phyloP scores from a whole-genome alignment of 202 grass and related monocot genomes.

The Carex sylvatica region DNA sequence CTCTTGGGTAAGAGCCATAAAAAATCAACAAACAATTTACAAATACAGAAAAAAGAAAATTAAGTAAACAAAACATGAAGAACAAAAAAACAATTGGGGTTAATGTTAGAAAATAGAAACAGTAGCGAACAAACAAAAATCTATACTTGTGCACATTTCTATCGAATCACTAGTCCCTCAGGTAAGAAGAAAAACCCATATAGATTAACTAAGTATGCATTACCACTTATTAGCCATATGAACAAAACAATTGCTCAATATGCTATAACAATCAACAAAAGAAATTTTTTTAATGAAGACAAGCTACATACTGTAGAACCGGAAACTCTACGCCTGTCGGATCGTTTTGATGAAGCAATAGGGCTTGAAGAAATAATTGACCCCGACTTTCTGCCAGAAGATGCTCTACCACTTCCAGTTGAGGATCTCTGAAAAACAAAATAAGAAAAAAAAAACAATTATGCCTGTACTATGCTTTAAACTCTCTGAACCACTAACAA shows the following conservation, averaged over 20 bases:
- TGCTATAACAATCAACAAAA: not conserved
- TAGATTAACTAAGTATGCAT: not conserved
- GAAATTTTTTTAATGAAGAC: not conserved
- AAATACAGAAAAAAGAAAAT: not conserved
- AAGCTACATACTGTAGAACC: conserved; percentile 48
- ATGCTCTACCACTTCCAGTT: conserved; percentile 49
- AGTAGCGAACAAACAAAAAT: not conserved
- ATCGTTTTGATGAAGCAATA: conserved; percentile 62
- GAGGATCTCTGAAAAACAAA: conserved; percentile 55
- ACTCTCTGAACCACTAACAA: not conserved
- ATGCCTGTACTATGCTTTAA: not conserved
- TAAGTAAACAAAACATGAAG: not conserved
- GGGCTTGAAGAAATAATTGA: conserved; percentile 52
- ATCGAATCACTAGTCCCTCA: not conserved
- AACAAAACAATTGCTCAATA: not conserved
- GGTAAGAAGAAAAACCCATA: not conserved
- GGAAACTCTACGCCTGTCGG: conserved; percentile 74
- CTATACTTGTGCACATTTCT: not conserved
- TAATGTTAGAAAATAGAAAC: not conserved
- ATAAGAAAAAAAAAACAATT: not conserved
- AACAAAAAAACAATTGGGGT: not conserved
- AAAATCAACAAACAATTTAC: not conserved
- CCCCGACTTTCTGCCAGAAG: conserved; percentile 53
- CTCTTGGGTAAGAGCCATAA: not conserved
- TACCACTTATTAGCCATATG: not conserved